These are phyloP conservation scores for Sporodiniella umbellata DNA, from an alignment of 371 early-diverging fungal genomes.

Conservation along the genomic window DNA sequence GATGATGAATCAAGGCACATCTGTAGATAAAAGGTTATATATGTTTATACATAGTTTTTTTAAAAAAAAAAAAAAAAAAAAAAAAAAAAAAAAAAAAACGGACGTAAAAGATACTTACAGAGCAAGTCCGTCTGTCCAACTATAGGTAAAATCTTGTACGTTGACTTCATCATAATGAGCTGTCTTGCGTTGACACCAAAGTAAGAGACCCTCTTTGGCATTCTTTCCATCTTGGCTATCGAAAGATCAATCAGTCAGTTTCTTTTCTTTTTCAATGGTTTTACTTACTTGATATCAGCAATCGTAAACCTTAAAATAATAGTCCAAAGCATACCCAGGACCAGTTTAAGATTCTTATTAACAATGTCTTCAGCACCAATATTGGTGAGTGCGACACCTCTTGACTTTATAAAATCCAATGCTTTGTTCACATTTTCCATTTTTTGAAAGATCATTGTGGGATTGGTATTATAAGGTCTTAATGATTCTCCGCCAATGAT, in stretches of 20 bases:
- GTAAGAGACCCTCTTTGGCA: conserved; percentile 88
- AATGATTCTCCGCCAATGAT: conserved; percentile 78
- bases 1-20: conserved; percentile 95
- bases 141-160: conserved; percentile 83
- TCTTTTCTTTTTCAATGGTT: background rate
- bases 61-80: too few relatives aligned
- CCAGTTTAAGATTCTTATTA: conserved; percentile 91
- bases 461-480: conserved; percentile 80
- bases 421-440: conserved; percentile 96
- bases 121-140: conserved; percentile 95
- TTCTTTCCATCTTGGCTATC: conserved; percentile 87
- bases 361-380: conserved; percentile 97
- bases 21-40: conserved; percentile 20
- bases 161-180: conserved; percentile 80
- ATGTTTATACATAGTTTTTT: conserved; percentile 1
- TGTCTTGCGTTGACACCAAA: conserved; percentile 97
- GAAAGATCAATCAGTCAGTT: too few relatives aligned
- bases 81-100: too few relatives aligned
- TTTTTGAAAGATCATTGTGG: conserved; percentile 91
- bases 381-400: conserved; percentile 89
- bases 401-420: conserved; percentile 85
- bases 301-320: conserved; percentile 96
- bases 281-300: conserved; percentile 76
- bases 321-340: conserved; percentile 97
- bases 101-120: conserved; percentile 70